Evolutionary conservation across 1,139 yeast species (phyloP).

Genomic region (Yamadazyma conglobata): DNA sequence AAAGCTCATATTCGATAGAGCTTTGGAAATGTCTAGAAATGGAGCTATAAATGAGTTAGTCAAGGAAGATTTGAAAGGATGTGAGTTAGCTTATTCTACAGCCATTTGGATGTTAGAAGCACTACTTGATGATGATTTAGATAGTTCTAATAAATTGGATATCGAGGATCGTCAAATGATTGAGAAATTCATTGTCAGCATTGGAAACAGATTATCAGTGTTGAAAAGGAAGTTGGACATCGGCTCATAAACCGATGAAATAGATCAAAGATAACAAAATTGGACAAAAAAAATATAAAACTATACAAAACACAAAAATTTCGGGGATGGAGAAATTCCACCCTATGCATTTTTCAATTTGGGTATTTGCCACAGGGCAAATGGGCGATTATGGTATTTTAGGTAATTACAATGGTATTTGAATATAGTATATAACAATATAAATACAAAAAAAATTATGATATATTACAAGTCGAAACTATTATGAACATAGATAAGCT

Average conservation of each 20-base stretch:
- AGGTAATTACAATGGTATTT: constrained; percentile 2
- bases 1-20: constrained; percentile 84
- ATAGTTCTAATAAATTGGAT: constrained; percentile 42
- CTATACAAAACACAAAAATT: constrained; percentile 3
- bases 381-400: constrained; percentile 3
- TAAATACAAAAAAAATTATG: too few relatives aligned
- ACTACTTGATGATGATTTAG: constrained; percentile 55
- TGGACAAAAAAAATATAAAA: constrained; percentile 3
- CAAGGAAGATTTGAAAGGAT: constrained; percentile 70
- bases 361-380: constrained; percentile 4
- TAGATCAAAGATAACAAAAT: constrained; percentile 2
- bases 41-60: constrained; percentile 88
- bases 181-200: constrained; percentile 71
- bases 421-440: too few relatives aligned
- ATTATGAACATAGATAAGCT: too few relatives aligned
- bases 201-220: constrained; percentile 63
- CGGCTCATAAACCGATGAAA: constrained; percentile 4
- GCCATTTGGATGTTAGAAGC: constrained; percentile 96
- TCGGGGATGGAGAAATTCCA: too few relatives aligned
- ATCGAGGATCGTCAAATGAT: constrained; percentile 71
- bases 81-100: constrained; percentile 86
- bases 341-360: too few relatives aligned
- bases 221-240: constrained; percentile 44
- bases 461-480: too few relatives aligned
- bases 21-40: constrained; percentile 84